These are phyloP conservation scores for Aspergillus avenaceus DNA, from an alignment of 495 filamentous ascomycete species.

Conservation along the genomic window DNA sequence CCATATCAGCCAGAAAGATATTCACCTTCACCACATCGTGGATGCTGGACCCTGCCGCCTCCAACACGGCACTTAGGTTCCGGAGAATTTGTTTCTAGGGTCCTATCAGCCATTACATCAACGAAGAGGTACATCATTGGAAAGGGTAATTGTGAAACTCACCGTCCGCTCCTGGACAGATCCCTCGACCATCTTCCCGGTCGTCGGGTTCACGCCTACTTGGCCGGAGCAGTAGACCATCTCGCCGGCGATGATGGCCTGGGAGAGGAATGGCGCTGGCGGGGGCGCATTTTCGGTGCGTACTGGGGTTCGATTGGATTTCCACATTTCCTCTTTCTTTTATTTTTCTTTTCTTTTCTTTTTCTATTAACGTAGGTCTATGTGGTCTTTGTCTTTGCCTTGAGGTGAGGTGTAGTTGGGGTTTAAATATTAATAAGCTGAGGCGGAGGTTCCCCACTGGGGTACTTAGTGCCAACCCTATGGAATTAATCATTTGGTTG, in stretches of 20 bases:
- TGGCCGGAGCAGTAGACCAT: slow-evolving; percentile 44
- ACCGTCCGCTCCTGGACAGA: slow-evolving; percentile 54
- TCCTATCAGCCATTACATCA: neutral
- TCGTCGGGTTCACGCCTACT: slow-evolving; percentile 47
- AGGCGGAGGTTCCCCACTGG: neutral
- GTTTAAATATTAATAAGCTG: neutral
- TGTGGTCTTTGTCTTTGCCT: too few relatives aligned
- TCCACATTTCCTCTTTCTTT: slow-evolving; percentile 6
- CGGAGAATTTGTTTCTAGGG: slow-evolving; percentile 48
- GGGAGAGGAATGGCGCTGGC: slow-evolving; percentile 41
- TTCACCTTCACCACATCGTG: slow-evolving; percentile 65
- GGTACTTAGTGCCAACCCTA: neutral
- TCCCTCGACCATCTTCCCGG: slow-evolving; percentile 46
- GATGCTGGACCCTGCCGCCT: slow-evolving; percentile 58
- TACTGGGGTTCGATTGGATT: slow-evolving; percentile 23
- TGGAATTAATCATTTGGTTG: too few relatives aligned
- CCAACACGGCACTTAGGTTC: slow-evolving; percentile 63
- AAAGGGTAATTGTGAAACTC: slow-evolving; percentile 7
- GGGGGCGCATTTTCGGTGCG: slow-evolving; percentile 32
- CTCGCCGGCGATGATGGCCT: slow-evolving; percentile 39
- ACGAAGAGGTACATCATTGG: neutral
- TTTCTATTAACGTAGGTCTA: neutral
- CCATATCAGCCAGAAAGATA: slow-evolving; percentile 68
- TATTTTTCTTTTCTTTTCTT: neutral
- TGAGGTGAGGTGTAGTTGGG: neutral